phyloP scores from a whole-genome alignment of 2,329 filamentous ascomycete genomes.

The Cladophialophora carrionii region DNA sequence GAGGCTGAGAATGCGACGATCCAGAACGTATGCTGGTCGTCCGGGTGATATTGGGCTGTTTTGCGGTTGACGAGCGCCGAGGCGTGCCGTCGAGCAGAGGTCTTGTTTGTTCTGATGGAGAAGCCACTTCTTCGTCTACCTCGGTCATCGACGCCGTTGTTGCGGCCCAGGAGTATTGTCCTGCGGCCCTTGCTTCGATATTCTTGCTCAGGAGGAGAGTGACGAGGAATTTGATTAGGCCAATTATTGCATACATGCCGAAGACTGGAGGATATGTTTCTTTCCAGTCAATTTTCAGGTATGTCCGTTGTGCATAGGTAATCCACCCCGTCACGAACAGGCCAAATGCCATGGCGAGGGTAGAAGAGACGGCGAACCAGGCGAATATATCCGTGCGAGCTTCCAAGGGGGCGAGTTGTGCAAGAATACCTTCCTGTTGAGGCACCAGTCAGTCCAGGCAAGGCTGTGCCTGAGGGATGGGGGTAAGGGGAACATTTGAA shows the following conservation, averaged over 20 bases:
- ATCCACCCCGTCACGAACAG: constrained; percentile 48
- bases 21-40: constrained; percentile 17
- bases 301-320: constrained; percentile 46
- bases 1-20: constrained; percentile 8
- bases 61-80: constrained; percentile 13
- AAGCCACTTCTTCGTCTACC: constrained; percentile 30
- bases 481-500: background rate
- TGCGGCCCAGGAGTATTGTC: constrained; percentile 23
- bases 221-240: constrained; percentile 18
- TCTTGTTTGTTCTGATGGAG: constrained; percentile 29
- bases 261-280: constrained; percentile 23
- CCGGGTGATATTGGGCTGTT: constrained; percentile 11
- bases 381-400: constrained; percentile 65
- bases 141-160: constrained; percentile 13
- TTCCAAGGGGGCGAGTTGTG: constrained; percentile 61
- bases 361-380: constrained; percentile 62
- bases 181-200: constrained; percentile 19
- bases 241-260: constrained; percentile 23
- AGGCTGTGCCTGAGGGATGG: background rate
- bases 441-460: background rate
- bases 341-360: constrained; percentile 65
- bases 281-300: constrained; percentile 34
- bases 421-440: constrained; percentile 50
- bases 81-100: constrained; percentile 13
- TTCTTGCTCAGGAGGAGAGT: constrained; percentile 21